Percentiles rank a stretch among this genome's conserved stretches.
Evolutionary conservation across 176 grass and related monocot genomes (phyloP).

Genomic region (Typha latifolia): DNA sequence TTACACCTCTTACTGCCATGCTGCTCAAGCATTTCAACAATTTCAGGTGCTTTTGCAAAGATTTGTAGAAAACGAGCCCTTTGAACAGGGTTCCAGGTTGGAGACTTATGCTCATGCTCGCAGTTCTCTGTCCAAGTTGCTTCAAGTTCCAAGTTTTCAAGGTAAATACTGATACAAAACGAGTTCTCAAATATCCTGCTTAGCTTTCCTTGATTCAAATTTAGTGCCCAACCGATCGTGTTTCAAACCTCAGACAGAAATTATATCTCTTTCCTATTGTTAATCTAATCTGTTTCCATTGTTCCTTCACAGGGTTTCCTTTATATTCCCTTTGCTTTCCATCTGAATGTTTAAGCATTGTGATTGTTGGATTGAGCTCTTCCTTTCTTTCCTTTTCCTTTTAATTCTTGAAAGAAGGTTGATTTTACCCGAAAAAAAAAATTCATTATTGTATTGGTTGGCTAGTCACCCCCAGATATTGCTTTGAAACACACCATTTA

Average conservation of each 20-base stretch:
- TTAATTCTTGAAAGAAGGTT: too few species aligned
- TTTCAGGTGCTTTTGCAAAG: conserved; percentile 88
- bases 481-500: too few species aligned
- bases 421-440: too few species aligned
- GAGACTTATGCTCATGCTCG: conserved; percentile 54
- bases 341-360: too few species aligned
- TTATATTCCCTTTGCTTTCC: too few species aligned
- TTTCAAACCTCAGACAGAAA: neutral
- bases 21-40: conserved; percentile 90
- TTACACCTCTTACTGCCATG: conserved; percentile 42
- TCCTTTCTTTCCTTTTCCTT: too few species aligned
- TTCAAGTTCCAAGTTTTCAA: conserved; percentile 94
- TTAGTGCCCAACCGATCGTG: neutral
- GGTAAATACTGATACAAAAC: conserved; percentile 26
- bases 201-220: neutral
- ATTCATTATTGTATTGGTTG: too few species aligned
- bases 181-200: neutral
- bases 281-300: neutral
- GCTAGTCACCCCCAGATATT: too few species aligned
- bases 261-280: neutral
- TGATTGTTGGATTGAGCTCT: too few species aligned
- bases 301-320: neutral
- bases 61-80: conserved; percentile 90
- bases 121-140: conserved; percentile 65
- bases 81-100: conserved; percentile 75